phyloP scores from a whole-genome alignment of 2,329 filamentous ascomycete genomes.

The Paramyrothecium sp. region DNA sequence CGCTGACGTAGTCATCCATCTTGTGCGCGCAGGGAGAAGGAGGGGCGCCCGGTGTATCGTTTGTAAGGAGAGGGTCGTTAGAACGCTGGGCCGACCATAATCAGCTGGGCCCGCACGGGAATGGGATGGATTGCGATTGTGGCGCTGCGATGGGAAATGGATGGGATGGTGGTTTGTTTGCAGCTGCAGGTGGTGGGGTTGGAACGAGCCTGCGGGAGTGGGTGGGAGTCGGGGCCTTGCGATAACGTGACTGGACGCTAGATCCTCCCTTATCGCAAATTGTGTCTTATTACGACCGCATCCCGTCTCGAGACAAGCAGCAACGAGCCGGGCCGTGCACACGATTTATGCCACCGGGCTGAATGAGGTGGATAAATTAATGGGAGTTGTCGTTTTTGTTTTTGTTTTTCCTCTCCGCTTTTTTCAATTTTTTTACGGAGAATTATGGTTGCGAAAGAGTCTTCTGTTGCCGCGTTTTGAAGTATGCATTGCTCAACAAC shows the following conservation, averaged over 20 bases:
- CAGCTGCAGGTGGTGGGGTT: background rate
- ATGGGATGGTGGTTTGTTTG: background rate
- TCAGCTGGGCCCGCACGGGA: constrained; percentile 9
- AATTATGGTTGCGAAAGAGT: no score
- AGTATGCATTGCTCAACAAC: no score
- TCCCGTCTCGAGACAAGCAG: no score
- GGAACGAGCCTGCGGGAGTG: background rate
- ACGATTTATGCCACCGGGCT: no score
- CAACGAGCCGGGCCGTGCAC: no score
- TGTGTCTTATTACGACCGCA: no score
- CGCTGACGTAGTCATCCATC: constrained; percentile 98
- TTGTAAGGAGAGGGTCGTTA: constrained; percentile 1
- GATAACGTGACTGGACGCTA: constrained; percentile 4
- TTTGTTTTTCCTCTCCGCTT: no score
- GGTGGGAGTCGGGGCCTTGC: background rate
- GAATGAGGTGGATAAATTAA: no score
- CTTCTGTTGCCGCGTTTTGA: no score
- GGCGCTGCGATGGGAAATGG: background rate
- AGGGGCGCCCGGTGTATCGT: background rate
- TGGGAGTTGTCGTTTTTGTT: no score
- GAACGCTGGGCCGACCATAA: constrained; percentile 24
- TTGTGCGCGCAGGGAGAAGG: constrained; percentile 18
- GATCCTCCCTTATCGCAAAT: no score
- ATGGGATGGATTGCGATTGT: constrained; percentile 4
- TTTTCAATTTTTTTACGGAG: no score